Evolutionary conservation across 73 alveolate genomes (phyloP).

Genomic region (Paramecium octaurelia): DNA sequence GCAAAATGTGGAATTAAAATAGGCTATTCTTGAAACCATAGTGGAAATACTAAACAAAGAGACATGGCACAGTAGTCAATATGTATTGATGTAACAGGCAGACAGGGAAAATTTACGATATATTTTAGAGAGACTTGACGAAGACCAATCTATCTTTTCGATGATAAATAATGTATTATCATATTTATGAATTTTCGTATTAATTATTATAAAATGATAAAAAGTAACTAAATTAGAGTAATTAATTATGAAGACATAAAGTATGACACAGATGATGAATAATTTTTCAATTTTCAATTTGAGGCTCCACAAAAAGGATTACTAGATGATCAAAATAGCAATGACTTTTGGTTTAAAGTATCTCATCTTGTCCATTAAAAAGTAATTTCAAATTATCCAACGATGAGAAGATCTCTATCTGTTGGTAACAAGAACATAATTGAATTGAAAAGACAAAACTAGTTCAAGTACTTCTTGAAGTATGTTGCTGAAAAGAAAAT

Average conservation of each 20-base stretch:
- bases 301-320: background rate
- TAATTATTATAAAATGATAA: background rate
- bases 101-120: background rate
- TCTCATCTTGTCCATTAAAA: background rate
- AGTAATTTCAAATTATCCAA: background rate
- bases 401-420: background rate
- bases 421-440: background rate
- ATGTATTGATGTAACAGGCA: background rate
- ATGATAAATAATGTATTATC: background rate
- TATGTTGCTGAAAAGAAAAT: background rate
- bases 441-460: background rate
- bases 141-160: background rate
- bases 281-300: background rate
- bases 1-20: background rate
- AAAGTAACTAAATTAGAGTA: background rate
- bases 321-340: background rate
- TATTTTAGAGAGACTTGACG: background rate
- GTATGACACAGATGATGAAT: background rate
- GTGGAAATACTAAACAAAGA: background rate
- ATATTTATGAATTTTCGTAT: background rate
- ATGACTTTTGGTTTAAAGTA: background rate
- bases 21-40: background rate
- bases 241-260: background rate
- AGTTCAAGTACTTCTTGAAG: background rate
- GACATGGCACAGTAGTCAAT: background rate